Evolutionary conservation across 2,329 filamentous ascomycete genomes (phyloP), one percentile per base, ranked within the genome.

Genomic region (Hypoxylon sp.): DNA sequence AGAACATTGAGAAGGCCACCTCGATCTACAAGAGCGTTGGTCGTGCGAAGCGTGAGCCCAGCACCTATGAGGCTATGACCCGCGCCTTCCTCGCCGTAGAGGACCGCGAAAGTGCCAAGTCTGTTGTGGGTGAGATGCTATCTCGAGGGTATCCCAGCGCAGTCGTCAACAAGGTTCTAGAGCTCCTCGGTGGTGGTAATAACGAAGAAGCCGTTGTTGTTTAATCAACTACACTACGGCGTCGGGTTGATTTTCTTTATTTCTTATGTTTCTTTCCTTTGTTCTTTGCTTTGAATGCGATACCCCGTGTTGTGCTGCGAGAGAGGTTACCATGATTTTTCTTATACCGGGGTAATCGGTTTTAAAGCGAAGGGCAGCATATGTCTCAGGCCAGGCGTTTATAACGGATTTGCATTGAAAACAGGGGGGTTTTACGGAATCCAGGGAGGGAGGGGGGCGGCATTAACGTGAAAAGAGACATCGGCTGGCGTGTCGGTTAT

Each of bases 31-130:
- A 89, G 51, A 79, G 82, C n/a, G 86, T 99, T 3, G 83, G 86
- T 6, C 81, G 84, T 19, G 82, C 86, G 45, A 91, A 87, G 75
- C 87, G 94, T 49, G 94, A 99, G 76, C 94, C 94, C 3, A 97
- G 91, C 77, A 99, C 94, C 3, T 99, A 99, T 71, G 94, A 99
- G 75, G 92, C 93, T 29, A 99, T 99, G 94, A 96, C 92, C 4
- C 83, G 94, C 34, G 94, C 94, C 1, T 97, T 88, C 73, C 83
- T 99, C 45, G 86, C 91, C 7, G 88, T 88, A 3, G 90, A 95
- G 68, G 85, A 95, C 68, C 86, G 90, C 23, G 81, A 86, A 37
- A 80, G 82, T 50, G 94, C 94, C 27, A 86, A 91, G 74, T 74
- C 68, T 7, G 88, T 96, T 9, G 92, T 96, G 16, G 82, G 88